A percentile compares a stretch with the other conserved stretches of the same genome.
phyloP scores from a whole-genome alignment of 768 basidiomycete genomes.

The Chalciporus sphaerocephalus region DNA sequence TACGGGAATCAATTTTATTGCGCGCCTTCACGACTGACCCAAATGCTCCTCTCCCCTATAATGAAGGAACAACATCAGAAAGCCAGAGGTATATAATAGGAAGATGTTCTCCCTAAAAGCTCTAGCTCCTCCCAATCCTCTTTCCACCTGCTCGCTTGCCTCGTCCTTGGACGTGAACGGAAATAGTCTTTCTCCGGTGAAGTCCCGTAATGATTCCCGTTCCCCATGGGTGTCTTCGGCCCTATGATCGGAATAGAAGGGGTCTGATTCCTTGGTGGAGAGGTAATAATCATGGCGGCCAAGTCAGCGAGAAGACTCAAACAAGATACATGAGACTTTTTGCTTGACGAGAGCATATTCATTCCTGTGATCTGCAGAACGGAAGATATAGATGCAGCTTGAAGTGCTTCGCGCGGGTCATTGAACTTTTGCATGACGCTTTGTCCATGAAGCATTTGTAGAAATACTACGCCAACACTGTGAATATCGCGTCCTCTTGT shows the following conservation, averaged over 20 bases:
- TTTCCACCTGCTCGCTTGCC: conserved; percentile 77
- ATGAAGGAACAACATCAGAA: background rate
- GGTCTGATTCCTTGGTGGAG: conserved; percentile 12
- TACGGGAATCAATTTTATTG: conserved; percentile 80
- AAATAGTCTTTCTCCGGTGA: conserved; percentile 72
- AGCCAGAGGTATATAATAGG: background rate
- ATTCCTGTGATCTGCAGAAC: conserved; percentile 47
- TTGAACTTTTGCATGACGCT: conserved; percentile 55
- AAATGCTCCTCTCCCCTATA: conserved; percentile 82
- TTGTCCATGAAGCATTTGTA: conserved; percentile 84
- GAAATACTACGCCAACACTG: conserved; percentile 67
- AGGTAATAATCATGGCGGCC: conserved; percentile 37
- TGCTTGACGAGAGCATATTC: conserved; percentile 56
- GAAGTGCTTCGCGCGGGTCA: conserved; percentile 55
- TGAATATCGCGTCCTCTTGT: conserved; percentile 80
- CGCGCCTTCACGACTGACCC: conserved; percentile 94
- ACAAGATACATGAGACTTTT: conserved; percentile 56
- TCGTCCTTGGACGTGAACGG: conserved; percentile 33
- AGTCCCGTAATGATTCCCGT: conserved; percentile 31
- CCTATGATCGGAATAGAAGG: conserved; percentile 21
- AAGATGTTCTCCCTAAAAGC: conserved; percentile 48
- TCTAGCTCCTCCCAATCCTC: conserved; percentile 95
- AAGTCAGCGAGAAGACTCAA: conserved; percentile 55
- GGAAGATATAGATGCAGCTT: conserved; percentile 50
- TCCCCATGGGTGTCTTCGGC: conserved; percentile 49